Conservation (phyloP, 73 alveolate species). For the Paramecium sexaurelia region DNA sequence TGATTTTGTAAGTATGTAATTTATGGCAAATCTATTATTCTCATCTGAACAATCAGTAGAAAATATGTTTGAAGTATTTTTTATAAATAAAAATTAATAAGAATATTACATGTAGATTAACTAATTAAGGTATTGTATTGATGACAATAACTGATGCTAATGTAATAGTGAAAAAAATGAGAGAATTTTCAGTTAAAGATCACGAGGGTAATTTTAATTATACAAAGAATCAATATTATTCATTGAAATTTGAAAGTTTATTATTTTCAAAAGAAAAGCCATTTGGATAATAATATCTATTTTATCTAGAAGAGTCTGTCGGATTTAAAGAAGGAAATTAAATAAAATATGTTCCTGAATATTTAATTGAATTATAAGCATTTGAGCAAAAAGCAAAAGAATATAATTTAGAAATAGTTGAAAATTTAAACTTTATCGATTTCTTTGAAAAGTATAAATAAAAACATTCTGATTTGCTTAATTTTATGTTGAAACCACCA, state of each 20-base stretch:
- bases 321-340: background rate
- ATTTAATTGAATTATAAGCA: background rate
- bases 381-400: background rate
- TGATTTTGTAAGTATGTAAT: constrained; percentile 54
- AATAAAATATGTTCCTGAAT: constrained; percentile 38
- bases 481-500: background rate
- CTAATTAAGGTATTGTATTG: background rate
- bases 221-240: background rate
- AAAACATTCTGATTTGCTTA: background rate
- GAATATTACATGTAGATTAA: constrained; percentile 29
- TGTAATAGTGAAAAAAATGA: constrained; percentile 27
- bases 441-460: background rate
- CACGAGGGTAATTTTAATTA: background rate
- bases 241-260: constrained; percentile 20
- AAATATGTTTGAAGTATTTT: constrained; percentile 8
- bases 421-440: background rate
- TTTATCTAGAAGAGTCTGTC: constrained; percentile 27
- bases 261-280: background rate
- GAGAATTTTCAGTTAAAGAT: background rate
- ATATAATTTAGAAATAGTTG: background rate
- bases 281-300: background rate
- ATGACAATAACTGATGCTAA: constrained; percentile 44
- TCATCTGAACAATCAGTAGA: constrained; percentile 5
- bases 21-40: constrained; percentile 45
- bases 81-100: background rate